Base-by-base conservation (phyloP, 345 rosid species). In the Eucalyptus viminalis region DNA sequence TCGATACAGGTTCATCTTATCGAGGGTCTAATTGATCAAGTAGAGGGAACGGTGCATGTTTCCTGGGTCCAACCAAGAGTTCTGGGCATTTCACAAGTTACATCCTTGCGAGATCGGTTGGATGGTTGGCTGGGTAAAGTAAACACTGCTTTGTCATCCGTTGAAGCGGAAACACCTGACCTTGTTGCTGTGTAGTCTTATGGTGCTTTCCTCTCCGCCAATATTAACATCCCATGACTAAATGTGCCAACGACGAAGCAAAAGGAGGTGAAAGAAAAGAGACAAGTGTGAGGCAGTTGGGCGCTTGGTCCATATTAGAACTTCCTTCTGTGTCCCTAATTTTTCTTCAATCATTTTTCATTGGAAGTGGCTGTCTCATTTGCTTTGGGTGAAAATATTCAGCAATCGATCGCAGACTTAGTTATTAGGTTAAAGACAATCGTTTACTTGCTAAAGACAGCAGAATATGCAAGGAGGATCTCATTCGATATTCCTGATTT, bases 41-140 rank as follows among this genome's bases (percentile, higher is more conserved):
- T 97, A 53, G 96, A 97, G 88, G 98, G 97, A 90, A 95, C 96
- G 9, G 96, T 97, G 25, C 92, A 97, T 6, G 94, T 97, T n/a
- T 96, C 99, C 4, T 97, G 99, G 99, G 99, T 96, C 54, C 99
- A 97, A 92, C 99, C 99, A 3, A 94, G 99, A 92, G 99, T 97
- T 91, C 88, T 97, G 93, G 99, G 98, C 88, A 97, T 95, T 72
- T 93, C 96, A 27, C 99, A 97, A 92, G 93, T 97, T 93, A 95
- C 92, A 92, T 95, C 98, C 85, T 92, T 97, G 95, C 93, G 97
- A 50, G 98, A 96, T 88, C 97, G 97, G 76, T 90, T 97, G 89
- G 97, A 97, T 89, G 91, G 43, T 88, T 97, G 99, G 99, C 89
- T 96, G 90, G 97, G 91, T 88, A 96, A 95, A 94, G 99, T 97